A percentile compares a stretch with the other conserved stretches of the same genome.
phyloP scores from a whole-genome alignment of 305 asterid species.

The Fraxinus ornus region DNA sequence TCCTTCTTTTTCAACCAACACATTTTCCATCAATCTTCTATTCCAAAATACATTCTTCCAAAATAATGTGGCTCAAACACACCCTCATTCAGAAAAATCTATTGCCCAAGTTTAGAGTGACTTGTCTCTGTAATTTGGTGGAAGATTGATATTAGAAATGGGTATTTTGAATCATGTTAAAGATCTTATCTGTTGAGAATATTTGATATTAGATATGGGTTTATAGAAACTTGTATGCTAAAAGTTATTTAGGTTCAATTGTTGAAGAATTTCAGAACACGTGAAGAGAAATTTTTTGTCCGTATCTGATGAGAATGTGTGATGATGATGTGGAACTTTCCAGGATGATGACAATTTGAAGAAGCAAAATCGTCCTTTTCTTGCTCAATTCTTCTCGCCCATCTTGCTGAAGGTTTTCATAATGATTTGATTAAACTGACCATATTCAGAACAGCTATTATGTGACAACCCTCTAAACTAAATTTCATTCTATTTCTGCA shows the following conservation, averaged over 20 bases:
- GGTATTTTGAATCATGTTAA: neutral
- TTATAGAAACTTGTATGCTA: neutral
- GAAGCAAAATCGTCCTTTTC: constrained; percentile 44
- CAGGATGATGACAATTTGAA: constrained; percentile 56
- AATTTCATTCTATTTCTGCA: constrained; percentile 23
- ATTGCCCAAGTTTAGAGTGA: neutral
- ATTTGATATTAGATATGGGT: neutral
- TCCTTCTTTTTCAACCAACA: too few relatives aligned
- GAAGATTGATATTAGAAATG: neutral
- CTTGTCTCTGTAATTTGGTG: neutral
- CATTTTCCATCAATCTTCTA: too few relatives aligned
- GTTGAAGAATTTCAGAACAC: neutral
- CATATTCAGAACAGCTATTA: constrained; percentile 12
- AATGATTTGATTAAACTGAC: constrained; percentile 7
- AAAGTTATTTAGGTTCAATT: neutral
- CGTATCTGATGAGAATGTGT: neutral
- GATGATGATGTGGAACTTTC: neutral
- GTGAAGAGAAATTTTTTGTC: neutral
- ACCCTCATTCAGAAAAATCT: neutral
- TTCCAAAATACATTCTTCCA: too few relatives aligned
- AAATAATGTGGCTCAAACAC: too few relatives aligned
- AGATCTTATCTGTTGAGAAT: neutral
- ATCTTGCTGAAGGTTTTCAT: constrained; percentile 47
- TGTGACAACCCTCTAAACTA: constrained; percentile 6
- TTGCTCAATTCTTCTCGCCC: constrained; percentile 52